A percentile compares a stretch with the other conserved stretches of the same genome.
Conservation (phyloP, 768 basidiomycete species). For the Rhizopogon rudus region DNA sequence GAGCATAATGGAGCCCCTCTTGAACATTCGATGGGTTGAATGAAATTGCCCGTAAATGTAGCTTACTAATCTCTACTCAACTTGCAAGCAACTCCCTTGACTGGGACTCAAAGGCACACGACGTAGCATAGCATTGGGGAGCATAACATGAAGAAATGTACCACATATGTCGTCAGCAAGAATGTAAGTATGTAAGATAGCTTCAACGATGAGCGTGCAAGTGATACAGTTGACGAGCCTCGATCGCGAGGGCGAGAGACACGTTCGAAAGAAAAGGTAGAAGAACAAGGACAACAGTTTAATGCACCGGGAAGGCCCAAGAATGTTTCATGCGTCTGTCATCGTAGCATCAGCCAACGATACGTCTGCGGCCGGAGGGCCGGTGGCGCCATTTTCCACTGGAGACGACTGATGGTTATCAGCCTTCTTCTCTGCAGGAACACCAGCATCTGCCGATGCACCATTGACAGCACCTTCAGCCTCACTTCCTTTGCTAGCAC, state of each 20-base stretch:
- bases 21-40: no score
- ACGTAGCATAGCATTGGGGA: background rate
- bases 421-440: conserved; percentile 17
- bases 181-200: conserved; percentile 1
- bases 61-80: no score
- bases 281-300: conserved; percentile 4
- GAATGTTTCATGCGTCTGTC: conserved; percentile 30
- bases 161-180: conserved; percentile 20
- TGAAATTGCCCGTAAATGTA: no score
- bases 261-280: conserved; percentile 4
- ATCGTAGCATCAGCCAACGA: conserved; percentile 34
- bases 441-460: conserved; percentile 13
- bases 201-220: background rate
- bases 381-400: conserved; percentile 19
- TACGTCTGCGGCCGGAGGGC: conserved; percentile 25
- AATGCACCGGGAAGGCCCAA: background rate
- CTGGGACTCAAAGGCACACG: background rate
- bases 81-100: no score
- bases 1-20: background rate
- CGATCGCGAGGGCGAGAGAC: background rate
- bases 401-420: conserved; percentile 11
- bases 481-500: conserved; percentile 28
- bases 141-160: background rate
- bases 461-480: conserved; percentile 23
- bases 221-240: conserved; percentile 1